Percentiles rank a stretch among this genome's conserved stretches.
Evolutionary conservation across 2,329 filamentous ascomycete genomes (phyloP).

Genomic region (Zymoseptoria crescenta): DNA sequence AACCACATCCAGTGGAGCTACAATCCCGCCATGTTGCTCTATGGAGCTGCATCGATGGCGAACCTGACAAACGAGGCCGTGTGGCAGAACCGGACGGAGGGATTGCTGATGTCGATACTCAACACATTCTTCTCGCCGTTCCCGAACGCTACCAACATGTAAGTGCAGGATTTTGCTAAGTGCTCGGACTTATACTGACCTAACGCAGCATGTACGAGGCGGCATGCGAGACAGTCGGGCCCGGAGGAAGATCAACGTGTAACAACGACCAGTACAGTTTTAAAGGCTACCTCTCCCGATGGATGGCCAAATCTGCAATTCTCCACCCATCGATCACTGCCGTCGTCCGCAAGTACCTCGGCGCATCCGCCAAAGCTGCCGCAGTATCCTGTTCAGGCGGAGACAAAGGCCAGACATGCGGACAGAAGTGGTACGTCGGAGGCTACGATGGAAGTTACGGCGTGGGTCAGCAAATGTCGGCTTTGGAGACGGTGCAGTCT

Average conservation of each 20-base stretch:
- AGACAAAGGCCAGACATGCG: constrained; percentile 34
- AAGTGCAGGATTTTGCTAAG: not conserved
- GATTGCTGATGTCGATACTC: constrained; percentile 48
- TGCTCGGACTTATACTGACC: constrained; percentile 3
- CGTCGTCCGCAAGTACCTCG: constrained; percentile 33
- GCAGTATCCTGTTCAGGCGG: constrained; percentile 38
- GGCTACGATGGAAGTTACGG: constrained; percentile 36
- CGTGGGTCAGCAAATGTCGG: constrained; percentile 39
- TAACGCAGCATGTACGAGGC: constrained; percentile 50
- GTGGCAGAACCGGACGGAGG: constrained; percentile 54
- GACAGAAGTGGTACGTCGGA: constrained; percentile 39
- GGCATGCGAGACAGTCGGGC: constrained; percentile 66
- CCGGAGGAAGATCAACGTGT: too few relatives aligned
- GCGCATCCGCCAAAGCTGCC: constrained; percentile 36
- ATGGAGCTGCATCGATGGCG: constrained; percentile 51
- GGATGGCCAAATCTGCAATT: constrained; percentile 43
- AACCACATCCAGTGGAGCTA: constrained; percentile 52
- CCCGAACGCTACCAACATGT: constrained; percentile 43
- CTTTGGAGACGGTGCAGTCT: constrained; percentile 39
- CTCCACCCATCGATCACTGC: constrained; percentile 37
- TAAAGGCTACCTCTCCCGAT: constrained; percentile 67
- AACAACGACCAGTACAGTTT: constrained; percentile 65
- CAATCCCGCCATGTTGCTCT: constrained; percentile 48
- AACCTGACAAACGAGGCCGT: constrained; percentile 40
- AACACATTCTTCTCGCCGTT: constrained; percentile 48